A percentile compares a stretch with the other conserved stretches of the same genome.
Evolutionary conservation across 805 yeast genomes (phyloP).

Genomic region (Myxozyma sirexii): DNA sequence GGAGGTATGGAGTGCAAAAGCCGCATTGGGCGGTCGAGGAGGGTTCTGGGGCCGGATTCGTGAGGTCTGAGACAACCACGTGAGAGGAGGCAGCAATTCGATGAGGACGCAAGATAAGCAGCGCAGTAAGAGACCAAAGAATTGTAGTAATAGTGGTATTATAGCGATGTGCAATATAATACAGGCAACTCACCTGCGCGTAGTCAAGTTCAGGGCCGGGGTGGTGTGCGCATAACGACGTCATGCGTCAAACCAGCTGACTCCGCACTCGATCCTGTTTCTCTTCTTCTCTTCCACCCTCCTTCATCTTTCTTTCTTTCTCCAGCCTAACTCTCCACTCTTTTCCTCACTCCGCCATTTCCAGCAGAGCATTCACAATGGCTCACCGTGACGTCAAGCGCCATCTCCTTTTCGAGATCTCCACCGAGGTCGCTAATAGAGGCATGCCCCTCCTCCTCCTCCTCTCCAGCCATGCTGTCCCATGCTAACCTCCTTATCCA

Average conservation of each 20-base stretch:
- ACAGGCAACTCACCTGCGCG: too few species aligned
- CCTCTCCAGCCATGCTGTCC: neutral
- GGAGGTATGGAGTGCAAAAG: neutral
- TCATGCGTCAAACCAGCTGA: neutral
- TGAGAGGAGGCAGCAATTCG: neutral
- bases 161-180: too few species aligned
- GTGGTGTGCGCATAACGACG: neutral
- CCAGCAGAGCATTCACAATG: too few species aligned
- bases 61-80: neutral
- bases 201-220: too few species aligned
- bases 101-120: neutral
- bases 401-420: constrained; percentile 87
- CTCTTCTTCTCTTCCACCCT: neutral
- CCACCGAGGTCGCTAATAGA: constrained; percentile 93
- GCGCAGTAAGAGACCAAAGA: too few species aligned
- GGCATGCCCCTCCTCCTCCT: constrained; percentile 17
- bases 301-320: neutral
- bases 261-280: neutral
- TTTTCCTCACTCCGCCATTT: too few species aligned
- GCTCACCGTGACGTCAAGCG: constrained; percentile 80
- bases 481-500: constrained; percentile 4
- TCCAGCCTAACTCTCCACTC: neutral
- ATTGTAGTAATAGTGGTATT: too few species aligned
- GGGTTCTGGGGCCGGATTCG: neutral
- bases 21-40: neutral